Evolutionary conservation across 805 yeast genomes (phyloP).

Genomic region (Nakazawaea populi): DNA sequence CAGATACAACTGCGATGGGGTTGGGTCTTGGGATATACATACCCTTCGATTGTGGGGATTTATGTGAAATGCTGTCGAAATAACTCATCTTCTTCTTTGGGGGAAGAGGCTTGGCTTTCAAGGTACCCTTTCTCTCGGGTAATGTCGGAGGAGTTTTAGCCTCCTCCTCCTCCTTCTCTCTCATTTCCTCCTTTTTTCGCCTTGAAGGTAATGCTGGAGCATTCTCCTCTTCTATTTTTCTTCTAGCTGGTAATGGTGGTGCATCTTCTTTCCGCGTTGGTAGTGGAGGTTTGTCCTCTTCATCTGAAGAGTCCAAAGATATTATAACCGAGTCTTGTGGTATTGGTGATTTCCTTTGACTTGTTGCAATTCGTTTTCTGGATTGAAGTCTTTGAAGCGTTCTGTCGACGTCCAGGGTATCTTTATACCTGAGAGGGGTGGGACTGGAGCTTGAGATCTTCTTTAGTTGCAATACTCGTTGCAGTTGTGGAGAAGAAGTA

Average conservation of each 20-base stretch:
- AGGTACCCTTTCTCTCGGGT: not conserved
- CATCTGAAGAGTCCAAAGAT: not conserved
- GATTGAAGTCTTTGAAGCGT: slow-evolving; percentile 1
- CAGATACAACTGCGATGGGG: slow-evolving; percentile 14
- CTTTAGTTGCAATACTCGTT: too few species aligned
- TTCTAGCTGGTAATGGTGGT: not conserved
- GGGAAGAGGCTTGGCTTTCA: not conserved
- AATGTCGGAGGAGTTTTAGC: not conserved
- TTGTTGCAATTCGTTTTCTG: not conserved
- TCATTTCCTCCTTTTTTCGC: too few species aligned
- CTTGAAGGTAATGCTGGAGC: not conserved
- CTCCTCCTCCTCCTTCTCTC: not conserved
- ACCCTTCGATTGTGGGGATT: not conserved
- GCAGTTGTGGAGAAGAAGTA: not conserved
- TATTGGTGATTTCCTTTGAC: not conserved
- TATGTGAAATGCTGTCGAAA: not conserved
- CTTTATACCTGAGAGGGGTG: slow-evolving; percentile 3
- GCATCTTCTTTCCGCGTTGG: not conserved
- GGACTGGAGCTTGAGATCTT: not conserved
- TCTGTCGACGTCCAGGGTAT: slow-evolving; percentile 6
- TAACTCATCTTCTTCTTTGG: slow-evolving; percentile 1
- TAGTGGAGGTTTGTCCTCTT: not conserved
- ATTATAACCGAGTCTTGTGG: not conserved
- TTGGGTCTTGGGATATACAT: slow-evolving; percentile 16
- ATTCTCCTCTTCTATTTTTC: not conserved